Conservation (phyloP, 108 stramenopile genomes). For the Skeletonema tropicum region DNA sequence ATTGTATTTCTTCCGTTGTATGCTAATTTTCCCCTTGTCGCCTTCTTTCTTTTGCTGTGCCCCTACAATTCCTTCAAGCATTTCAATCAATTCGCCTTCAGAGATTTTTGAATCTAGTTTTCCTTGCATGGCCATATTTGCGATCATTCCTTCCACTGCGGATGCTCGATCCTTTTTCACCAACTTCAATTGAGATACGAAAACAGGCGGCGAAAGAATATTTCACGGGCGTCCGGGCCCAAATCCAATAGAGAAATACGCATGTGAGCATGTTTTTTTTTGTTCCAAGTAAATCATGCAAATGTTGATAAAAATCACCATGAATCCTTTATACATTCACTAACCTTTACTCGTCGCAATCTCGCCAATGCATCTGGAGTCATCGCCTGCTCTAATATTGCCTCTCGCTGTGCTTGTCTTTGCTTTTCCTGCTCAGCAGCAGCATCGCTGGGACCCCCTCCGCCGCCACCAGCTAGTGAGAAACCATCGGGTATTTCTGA, state of each 20-base stretch:
- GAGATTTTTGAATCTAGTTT: constrained; percentile 80
- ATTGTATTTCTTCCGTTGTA: constrained; percentile 88
- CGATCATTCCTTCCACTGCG: constrained; percentile 64
- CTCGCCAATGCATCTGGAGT: constrained; percentile 81
- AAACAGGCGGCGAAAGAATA: too few species aligned
- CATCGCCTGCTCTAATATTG: constrained; percentile 82
- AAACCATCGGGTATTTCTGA: constrained; percentile 64
- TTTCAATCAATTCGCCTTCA: constrained; percentile 84
- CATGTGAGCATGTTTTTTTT: background rate
- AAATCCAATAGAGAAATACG: background rate
- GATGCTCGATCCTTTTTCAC: constrained; percentile 71
- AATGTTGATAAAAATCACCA: background rate
- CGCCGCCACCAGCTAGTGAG: constrained; percentile 32
- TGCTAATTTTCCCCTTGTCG: constrained; percentile 62
- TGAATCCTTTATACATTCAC: background rate
- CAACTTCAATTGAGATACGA: constrained; percentile 31
- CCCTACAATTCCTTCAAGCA: constrained; percentile 76
- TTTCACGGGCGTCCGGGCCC: too few species aligned
- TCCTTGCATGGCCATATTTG: constrained; percentile 78
- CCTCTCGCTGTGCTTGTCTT: constrained; percentile 68
- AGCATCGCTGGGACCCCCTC: constrained; percentile 5
- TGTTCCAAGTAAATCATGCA: background rate
- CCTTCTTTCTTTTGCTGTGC: constrained; percentile 42
- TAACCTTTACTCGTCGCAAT: constrained; percentile 72
- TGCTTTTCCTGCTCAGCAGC: constrained; percentile 33